Base-by-base conservation (phyloP, 805 yeast genomes). In the Peterozyma xylosa region DNA sequence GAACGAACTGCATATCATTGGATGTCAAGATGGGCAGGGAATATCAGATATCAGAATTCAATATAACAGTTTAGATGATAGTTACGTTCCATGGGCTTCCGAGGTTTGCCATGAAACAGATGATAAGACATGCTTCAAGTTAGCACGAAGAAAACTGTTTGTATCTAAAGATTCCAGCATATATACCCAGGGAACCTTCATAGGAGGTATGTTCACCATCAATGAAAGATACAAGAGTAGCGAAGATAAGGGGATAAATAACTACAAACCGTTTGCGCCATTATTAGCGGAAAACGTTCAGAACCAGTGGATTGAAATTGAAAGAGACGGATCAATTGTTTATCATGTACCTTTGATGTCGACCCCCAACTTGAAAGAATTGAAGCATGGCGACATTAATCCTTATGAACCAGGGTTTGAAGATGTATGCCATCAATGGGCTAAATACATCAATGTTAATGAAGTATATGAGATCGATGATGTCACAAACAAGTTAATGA, bases 401-500 rank as follows among this genome's bases (percentile, higher is more conserved):
- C 15, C 15, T 5, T 11, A 14, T 5, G 14, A 11, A 5, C 14
- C 13, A 32, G 34, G 34, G 14, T 32, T 32, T 13, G 34, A 11
- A 14, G 34, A 32, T 13, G 15, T 13, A 5, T 32, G 34, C 9
- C 34, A 11, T 32, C 34, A 46, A 16, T 67, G 73, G 73, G 35
- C 47, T 0, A 63, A 61, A 5, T 68, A 48, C 47, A 71, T 72
- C 42, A 56, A 56, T 2, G 37, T 47, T 11, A 57, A 60, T 32
- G 44, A 45, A 9, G 35, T 38, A 9, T 37, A 41, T 9, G 50
- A 52, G 17, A 43, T 36, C 9, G 42, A 46, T 0, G 30, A 57
- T 1, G 64, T 13, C 5, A 13, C 34, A 32, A 11, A 32, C 5
- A 32, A 13, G 9, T 32, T 32, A 32, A 13, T 13, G 13, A 14